phyloP scores from a whole-genome alignment of 805 yeast genomes.

The Barnettozyma sucrosica region DNA sequence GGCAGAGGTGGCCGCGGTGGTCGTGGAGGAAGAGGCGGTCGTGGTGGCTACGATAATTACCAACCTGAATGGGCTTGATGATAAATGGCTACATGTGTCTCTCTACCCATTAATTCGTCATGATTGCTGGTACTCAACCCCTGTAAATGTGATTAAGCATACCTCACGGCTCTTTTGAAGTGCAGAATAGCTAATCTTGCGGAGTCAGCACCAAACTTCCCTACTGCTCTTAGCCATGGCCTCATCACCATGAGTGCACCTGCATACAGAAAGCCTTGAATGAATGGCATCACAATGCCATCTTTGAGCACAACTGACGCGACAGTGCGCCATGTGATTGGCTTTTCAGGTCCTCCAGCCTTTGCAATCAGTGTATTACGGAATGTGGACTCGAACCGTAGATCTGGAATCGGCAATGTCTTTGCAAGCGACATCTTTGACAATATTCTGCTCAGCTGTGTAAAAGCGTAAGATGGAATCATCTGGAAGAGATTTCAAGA shows the following conservation, averaged over 20 bases:
- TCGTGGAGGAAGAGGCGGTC: not conserved
- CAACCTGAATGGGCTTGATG: conserved; percentile 6
- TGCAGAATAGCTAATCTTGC: not conserved
- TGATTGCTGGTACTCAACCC: too few species aligned
- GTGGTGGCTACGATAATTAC: not conserved
- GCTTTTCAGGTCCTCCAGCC: not conserved
- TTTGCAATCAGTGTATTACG: conserved; percentile 2
- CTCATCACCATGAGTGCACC: conserved; percentile 2
- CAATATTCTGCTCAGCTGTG: too few species aligned
- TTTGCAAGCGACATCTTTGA: not conserved
- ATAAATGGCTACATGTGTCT: not conserved
- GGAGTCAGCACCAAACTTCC: conserved; percentile 3
- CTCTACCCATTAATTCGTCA: not conserved
- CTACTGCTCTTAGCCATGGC: conserved; percentile 9
- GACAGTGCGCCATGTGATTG: not conserved
- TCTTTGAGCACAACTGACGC: conserved; percentile 7
- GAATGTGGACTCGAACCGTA: conserved; percentile 10
- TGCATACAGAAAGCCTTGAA: conserved; percentile 7
- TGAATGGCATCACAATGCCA: conserved; percentile 8
- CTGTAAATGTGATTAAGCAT: not conserved
- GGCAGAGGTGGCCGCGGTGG: conserved; percentile 14
- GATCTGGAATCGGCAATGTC: conserved; percentile 12
- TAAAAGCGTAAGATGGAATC: too few species aligned
- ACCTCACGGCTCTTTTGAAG: conserved; percentile 9
- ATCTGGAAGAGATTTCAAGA: too few species aligned